phyloP scores from a whole-genome alignment of 768 basidiomycete species.

The Kwoniella mangroviensis region DNA sequence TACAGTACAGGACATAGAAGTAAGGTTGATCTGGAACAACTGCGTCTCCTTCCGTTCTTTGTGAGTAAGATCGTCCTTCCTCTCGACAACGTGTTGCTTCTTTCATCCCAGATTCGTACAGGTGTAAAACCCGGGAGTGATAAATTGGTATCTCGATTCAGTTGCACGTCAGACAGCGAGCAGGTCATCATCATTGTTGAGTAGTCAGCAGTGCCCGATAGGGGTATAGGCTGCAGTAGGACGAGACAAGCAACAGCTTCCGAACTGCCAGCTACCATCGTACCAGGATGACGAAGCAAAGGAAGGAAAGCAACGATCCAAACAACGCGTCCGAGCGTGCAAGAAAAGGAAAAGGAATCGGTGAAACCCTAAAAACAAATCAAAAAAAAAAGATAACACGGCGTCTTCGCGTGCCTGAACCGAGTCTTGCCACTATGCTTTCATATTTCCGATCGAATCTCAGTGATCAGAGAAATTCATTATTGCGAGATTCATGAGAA shows the following conservation, averaged over 20 bases:
- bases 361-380: conserved; percentile 4
- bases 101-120: not conserved
- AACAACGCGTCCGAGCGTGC: conserved; percentile 1
- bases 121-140: too few relatives aligned
- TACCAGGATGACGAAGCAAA: not conserved
- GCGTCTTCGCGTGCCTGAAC: conserved; percentile 8
- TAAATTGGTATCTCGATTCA: too few relatives aligned
- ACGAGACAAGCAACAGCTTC: too few relatives aligned
- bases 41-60: not conserved
- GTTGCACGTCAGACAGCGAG: too few relatives aligned
- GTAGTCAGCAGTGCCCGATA: too few relatives aligned
- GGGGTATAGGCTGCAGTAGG: too few relatives aligned
- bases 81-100: not conserved
- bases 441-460: not conserved
- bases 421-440: not conserved
- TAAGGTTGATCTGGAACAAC: conserved; percentile 10
- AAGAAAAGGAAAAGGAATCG: not conserved
- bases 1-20: too few relatives aligned
- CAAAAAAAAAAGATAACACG: not conserved
- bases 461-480: not conserved
- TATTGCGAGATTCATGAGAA: too few relatives aligned
- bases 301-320: not conserved
- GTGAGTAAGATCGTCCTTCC: too few relatives aligned
- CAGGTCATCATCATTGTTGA: too few relatives aligned
- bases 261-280: too few relatives aligned